phyloP scores from a whole-genome alignment of 768 basidiomycete genomes.

The Lyophyllum semitale region DNA sequence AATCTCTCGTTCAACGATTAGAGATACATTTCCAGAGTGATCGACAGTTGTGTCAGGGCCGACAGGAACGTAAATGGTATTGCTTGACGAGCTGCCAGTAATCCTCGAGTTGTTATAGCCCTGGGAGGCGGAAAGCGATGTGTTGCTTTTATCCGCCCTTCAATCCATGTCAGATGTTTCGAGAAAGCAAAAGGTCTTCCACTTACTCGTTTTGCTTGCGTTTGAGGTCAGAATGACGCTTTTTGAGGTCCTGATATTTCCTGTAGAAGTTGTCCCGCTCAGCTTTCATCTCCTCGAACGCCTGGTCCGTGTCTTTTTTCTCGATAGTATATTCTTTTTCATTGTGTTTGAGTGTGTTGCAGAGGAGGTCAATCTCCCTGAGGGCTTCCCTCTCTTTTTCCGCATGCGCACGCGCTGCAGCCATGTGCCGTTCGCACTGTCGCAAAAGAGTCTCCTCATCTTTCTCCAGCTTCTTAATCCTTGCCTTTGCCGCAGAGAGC shows the following conservation, averaged over 20 bases:
- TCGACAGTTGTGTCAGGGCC: background rate
- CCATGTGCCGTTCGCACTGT: slow-evolving; percentile 43
- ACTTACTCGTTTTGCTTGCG: slow-evolving; percentile 1
- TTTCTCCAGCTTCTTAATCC: slow-evolving; percentile 35
- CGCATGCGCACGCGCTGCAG: slow-evolving; percentile 29
- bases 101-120: background rate
- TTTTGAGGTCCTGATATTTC: slow-evolving; percentile 23
- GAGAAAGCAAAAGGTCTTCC: background rate
- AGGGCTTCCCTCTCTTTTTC: slow-evolving; percentile 30
- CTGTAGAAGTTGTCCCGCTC: slow-evolving; percentile 7
- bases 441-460: slow-evolving; percentile 46
- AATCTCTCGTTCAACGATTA: background rate
- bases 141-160: background rate
- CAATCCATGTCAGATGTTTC: background rate
- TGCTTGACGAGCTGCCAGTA: too few species aligned
- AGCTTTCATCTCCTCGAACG: slow-evolving; percentile 15
- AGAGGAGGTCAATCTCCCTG: slow-evolving; percentile 13
- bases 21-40: background rate
- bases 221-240: slow-evolving; percentile 2
- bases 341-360: background rate
- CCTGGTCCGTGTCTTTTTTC: background rate
- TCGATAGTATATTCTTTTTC: background rate
- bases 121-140: background rate
- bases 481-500: slow-evolving; percentile 37
- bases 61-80: too few species aligned